Evolutionary conservation across 1,139 yeast genomes (phyloP), one percentile per base, ranked within the genome.

Genomic region (Yamadazyma trypodendri): DNA sequence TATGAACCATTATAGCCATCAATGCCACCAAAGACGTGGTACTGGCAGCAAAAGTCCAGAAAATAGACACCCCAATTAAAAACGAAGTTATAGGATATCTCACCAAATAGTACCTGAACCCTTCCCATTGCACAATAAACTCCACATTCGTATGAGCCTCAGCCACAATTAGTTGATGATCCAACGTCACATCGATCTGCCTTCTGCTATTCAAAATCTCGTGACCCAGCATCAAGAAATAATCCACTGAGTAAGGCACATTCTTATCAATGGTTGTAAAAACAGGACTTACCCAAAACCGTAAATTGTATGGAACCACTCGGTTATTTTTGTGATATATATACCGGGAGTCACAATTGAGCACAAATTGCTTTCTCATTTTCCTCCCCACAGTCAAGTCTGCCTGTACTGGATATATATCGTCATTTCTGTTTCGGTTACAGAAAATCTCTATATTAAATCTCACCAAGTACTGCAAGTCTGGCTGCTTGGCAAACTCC

Each of bases 101-200:
- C 38, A 71, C 73, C 54, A 84, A 54, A 42, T 78, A 73, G 54
- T 72, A 79, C 25, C 86, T 60, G 34, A 83, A 55, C 0, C 90
- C 90, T 14, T 58, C 60, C 74, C 81, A 78, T 35, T 71, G 61
- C 9, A 63, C 53, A 15, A 44, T 50, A 30, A 60, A 49, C 24
- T 50, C 49, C 22, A 58, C 37, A 32, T 32, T 42, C 2, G 52
- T 48, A 21, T 43, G 35, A 13, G 35, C 41, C 23, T 44, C 40
- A 32, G 51, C 43, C 6, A 49, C 36, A 17, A 50, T 41, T 6
- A 34, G 16, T 4, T 13, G 10, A 17, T 18, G 31, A 10, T 18
- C 16, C 6, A 27, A n/a, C 15, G 30, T 11, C 11, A 27, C 29
- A 7, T 8, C 3, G 7, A 13, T 6, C 3, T 15, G 6, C n/a